Evolutionary conservation across 805 yeast genomes (phyloP), one percentile per base, ranked within the genome.

Genomic region (Nadsonia fulvescens): DNA sequence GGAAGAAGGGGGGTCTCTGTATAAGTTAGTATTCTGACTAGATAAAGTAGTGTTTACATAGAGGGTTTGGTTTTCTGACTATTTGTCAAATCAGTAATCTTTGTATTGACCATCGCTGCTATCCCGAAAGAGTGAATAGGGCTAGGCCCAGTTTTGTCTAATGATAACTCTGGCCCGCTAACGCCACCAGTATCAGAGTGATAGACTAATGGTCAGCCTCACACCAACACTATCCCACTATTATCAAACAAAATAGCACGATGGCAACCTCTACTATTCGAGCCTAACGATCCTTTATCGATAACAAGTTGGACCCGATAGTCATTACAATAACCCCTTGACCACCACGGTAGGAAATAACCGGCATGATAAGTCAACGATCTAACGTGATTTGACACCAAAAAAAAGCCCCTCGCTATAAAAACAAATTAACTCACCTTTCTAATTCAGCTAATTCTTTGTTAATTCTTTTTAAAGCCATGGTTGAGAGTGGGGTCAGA

Each of bases 1-100:
- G 23, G 94, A 83, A 36, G 95, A 77, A 44, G 96, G 96, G 37
- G 98, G 98, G 53, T 86, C 98, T 64, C 93, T 81, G n/a, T n/a
- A n/a, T n/a, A 42, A 22, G 36, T 35, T 37, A 37, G 37, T 30
- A 34, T 14, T 8, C 12, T 12, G n/a, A 8, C 20, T 7, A 18
- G 5, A 12, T 15, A 8, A 14, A 20, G 11, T n/a, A 18, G 12
- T 14, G 11, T 26, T 23, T n/a, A n/a, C n/a, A n/a, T n/a, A n/a
- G n/a, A n/a, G n/a, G n/a, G n/a, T n/a, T n/a, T n/a, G n/a, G n/a
- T n/a, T 12, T 29, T 13, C 8, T 24, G 14, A 10, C 11, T 22
- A n/a, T 14, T 8, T 17, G 8, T 17, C 19, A n/a, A 8, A 8
- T 17, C n/a, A 17, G n/a, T 17, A n/a, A 17, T 17, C 19, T 17